These are phyloP conservation scores for Trichoderma sp. DNA, from an alignment of 2,329 filamentous ascomycete species.

Conservation along the genomic window DNA sequence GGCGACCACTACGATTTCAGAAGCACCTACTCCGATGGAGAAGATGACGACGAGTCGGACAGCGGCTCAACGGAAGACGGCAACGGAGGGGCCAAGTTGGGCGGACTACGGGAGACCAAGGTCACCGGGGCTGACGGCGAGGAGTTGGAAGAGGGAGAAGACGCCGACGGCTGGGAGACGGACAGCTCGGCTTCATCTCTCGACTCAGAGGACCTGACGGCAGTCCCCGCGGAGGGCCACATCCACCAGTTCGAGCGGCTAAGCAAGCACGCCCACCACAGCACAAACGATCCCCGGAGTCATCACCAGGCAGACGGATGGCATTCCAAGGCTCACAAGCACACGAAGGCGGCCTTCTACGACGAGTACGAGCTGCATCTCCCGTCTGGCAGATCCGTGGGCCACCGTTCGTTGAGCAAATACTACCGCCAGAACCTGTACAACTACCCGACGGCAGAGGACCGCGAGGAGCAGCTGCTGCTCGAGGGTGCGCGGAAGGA, in stretches of 20 bases:
- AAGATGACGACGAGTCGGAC: constrained; percentile 53
- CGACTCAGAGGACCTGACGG: constrained; percentile 80
- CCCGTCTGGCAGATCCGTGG: constrained; percentile 84
- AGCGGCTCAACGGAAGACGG: constrained; percentile 48
- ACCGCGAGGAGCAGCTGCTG: constrained; percentile 69
- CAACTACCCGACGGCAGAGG: constrained; percentile 76
- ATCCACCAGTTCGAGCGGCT: constrained; percentile 73
- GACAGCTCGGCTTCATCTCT: constrained; percentile 88
- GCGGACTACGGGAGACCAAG: constrained; percentile 59
- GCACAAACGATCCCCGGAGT: constrained; percentile 67
- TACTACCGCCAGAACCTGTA: constrained; percentile 94
- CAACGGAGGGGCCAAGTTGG: constrained; percentile 67
- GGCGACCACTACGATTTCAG: constrained; percentile 98
- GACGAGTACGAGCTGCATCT: constrained; percentile 94
- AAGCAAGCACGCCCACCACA: constrained; percentile 73
- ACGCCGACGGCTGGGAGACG: constrained; percentile 89
- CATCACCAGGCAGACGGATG: constrained; percentile 77
- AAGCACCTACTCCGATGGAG: constrained; percentile 86
- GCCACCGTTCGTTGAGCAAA: constrained; percentile 81
- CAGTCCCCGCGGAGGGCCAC: constrained; percentile 74
- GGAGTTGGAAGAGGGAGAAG: constrained; percentile 54
- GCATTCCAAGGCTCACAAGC: constrained; percentile 80
- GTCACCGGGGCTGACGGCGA: constrained; percentile 54
- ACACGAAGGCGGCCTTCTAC: constrained; percentile 76
- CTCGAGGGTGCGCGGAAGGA: constrained; percentile 52